Evolutionary conservation across 2,329 filamentous ascomycete genomes (phyloP).

Genomic region (Pseudonectria foliicola): DNA sequence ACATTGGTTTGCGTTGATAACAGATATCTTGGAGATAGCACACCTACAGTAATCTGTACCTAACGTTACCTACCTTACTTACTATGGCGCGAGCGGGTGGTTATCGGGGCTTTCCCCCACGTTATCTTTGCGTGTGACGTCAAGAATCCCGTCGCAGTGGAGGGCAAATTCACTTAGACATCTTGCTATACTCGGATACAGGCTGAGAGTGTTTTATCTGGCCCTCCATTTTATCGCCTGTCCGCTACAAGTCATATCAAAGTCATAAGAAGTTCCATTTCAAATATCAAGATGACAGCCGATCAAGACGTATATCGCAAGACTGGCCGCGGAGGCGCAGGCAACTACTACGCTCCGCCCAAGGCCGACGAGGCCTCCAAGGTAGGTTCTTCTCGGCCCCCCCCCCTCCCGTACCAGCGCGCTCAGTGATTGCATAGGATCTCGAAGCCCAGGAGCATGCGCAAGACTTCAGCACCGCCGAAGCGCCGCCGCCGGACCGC

Average conservation of each 20-base stretch:
- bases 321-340: constrained; percentile 56
- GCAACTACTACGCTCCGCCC: constrained; percentile 52
- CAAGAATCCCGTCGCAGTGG: too few relatives aligned
- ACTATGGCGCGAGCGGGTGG: too few relatives aligned
- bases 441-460: constrained; percentile 29
- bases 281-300: constrained; percentile 11
- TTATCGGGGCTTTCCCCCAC: too few relatives aligned
- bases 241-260: background rate
- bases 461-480: constrained; percentile 13
- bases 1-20: constrained; percentile 17
- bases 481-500: constrained; percentile 18
- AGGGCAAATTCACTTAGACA: too few relatives aligned
- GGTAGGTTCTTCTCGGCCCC: constrained; percentile 13
- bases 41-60: too few relatives aligned
- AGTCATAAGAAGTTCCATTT: constrained; percentile 1
- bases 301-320: constrained; percentile 40
- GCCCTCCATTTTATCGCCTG: too few relatives aligned
- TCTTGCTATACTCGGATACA: too few relatives aligned
- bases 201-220: too few relatives aligned
- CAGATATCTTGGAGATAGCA: constrained; percentile 8
- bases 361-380: constrained; percentile 40
- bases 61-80: too few relatives aligned
- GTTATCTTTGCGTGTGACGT: too few relatives aligned
- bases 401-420: background rate
- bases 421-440: constrained; percentile 20